Evolutionary conservation across 2,329 filamentous ascomycete genomes (phyloP).

Genomic region (Fusarium multiceps): DNA sequence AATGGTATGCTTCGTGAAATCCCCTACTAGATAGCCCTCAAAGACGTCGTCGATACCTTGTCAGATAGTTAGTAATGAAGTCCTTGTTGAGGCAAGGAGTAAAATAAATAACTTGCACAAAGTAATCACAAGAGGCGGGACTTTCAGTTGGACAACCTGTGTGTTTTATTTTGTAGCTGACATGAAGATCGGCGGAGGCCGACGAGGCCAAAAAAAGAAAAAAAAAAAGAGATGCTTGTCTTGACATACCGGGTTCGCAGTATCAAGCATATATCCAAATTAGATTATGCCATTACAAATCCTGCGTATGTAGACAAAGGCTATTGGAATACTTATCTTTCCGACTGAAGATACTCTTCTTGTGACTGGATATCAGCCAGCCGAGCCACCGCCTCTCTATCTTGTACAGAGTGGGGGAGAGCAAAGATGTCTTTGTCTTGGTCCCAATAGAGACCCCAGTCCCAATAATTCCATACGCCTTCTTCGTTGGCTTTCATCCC

Average conservation of each 20-base stretch:
- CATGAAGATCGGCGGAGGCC: not conserved
- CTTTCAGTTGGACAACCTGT: fast-evolving
- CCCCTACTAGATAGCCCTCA: not conserved
- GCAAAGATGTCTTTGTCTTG: no score
- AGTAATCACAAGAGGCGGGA: not conserved
- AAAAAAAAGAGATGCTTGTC: not conserved
- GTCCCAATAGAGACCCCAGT: no score
- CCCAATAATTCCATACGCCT: no score
- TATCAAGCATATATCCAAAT: not conserved
- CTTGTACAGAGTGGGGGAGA: no score
- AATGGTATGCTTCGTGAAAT: not conserved
- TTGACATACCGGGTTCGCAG: fast-evolving
- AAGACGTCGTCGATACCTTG: not conserved
- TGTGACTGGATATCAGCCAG: not conserved
- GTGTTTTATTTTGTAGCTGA: not conserved
- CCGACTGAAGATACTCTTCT: not conserved
- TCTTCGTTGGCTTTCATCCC: not conserved
- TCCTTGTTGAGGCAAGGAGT: not conserved
- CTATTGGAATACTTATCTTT: not conserved
- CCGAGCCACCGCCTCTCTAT: no score
- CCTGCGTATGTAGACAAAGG: not conserved
- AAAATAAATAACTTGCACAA: not conserved
- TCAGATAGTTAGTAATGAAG: not conserved
- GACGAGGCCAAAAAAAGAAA: not conserved
- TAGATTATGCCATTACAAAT: not conserved